These are phyloP conservation scores for Penicillium roqueforti DNA, from an alignment of 495 filamentous ascomycete genomes.

Conservation along the genomic window DNA sequence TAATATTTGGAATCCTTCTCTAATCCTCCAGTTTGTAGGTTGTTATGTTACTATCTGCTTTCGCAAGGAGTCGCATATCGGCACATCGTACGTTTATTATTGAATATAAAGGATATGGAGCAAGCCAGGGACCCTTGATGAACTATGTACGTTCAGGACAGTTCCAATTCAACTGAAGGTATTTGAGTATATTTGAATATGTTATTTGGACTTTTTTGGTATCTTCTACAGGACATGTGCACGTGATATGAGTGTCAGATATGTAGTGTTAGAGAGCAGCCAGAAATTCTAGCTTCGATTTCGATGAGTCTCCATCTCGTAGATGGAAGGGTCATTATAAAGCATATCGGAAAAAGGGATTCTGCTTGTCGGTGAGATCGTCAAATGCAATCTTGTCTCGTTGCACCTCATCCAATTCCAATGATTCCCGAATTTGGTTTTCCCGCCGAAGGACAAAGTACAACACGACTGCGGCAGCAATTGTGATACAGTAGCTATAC, in stretches of 20 bases:
- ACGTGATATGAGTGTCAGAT: too few species aligned
- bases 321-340: slow-evolving; percentile 32
- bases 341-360: slow-evolving; percentile 69
- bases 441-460: slow-evolving; percentile 55
- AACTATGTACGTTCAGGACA: too few species aligned
- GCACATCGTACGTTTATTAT: background rate
- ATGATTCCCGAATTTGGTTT: slow-evolving; percentile 46
- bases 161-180: too few species aligned
- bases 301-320: too few species aligned
- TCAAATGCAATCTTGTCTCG: slow-evolving; percentile 62
- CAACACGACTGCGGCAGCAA: slow-evolving; percentile 49
- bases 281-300: background rate
- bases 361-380: slow-evolving; percentile 74
- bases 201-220: too few species aligned
- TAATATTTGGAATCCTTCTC: background rate
- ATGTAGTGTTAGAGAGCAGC: background rate
- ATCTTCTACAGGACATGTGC: too few species aligned
- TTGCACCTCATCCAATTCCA: slow-evolving; percentile 55
- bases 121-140: too few species aligned
- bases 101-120: background rate
- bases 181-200: too few species aligned
- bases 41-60: background rate
- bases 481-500: slow-evolving; percentile 63
- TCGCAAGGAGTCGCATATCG: background rate
- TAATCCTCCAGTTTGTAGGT: background rate